Evolutionary conservation across 2,329 filamentous ascomycete species (phyloP).

Genomic region (Clarireedia monteithiana): DNA sequence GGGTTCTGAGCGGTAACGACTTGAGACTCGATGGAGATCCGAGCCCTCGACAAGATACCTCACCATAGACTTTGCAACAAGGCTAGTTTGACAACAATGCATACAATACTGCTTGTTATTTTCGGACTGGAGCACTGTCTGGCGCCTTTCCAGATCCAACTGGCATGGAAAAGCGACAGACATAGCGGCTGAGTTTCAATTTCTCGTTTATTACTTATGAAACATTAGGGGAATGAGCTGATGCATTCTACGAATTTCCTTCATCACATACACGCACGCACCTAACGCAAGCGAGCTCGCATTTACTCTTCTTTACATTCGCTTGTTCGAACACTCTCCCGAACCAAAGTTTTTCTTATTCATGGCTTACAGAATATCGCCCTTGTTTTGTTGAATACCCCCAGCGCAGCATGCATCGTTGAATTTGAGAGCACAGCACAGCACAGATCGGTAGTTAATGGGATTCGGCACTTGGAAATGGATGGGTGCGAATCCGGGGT

Average conservation of each 20-base stretch:
- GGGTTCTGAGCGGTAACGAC: slow-evolving; percentile 35
- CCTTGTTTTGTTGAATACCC: slow-evolving; percentile 12
- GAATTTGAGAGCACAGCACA: slow-evolving; percentile 9
- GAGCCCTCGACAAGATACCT: not conserved
- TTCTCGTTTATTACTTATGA: slow-evolving; percentile 6
- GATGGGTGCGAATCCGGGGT: not conserved
- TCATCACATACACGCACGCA: not conserved
- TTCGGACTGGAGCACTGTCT: not conserved
- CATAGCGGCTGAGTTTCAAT: not conserved
- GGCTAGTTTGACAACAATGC: too few species aligned
- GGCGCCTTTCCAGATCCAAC: not conserved
- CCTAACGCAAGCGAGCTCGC: not conserved
- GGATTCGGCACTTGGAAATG: slow-evolving; percentile 8
- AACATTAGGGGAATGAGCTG: not conserved
- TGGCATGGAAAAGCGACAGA: not conserved
- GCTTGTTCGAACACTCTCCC: not conserved
- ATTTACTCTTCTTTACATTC: slow-evolving; percentile 3
- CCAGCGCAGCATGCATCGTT: slow-evolving; percentile 8
- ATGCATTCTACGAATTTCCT: slow-evolving; percentile 10
- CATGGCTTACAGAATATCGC: slow-evolving; percentile 4
- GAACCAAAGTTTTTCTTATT: slow-evolving; percentile 4
- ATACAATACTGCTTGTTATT: not conserved
- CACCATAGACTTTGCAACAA: too few species aligned
- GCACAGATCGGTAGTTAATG: slow-evolving; percentile 6
- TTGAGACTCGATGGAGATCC: not conserved